phyloP scores from a whole-genome alignment of 306 rosid genomes.

The Trifolium fragiferum region DNA sequence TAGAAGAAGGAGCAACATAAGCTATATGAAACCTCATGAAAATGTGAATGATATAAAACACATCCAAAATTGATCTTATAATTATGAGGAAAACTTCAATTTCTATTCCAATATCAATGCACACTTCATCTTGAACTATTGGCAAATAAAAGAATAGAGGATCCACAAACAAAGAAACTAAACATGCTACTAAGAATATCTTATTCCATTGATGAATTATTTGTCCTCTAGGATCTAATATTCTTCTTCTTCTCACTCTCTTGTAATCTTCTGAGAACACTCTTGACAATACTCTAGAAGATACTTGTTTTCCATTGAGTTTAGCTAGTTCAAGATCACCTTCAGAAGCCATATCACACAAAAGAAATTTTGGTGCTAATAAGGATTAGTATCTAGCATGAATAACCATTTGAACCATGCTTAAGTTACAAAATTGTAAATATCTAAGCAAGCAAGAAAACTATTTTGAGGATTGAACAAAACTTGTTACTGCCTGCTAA shows the following conservation, averaged over 20 bases:
- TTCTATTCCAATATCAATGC: slow-evolving; percentile 45
- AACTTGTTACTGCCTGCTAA: slow-evolving; percentile 34
- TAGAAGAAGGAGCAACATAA: slow-evolving; percentile 56
- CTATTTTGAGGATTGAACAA: not conserved
- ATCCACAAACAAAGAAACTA: slow-evolving; percentile 52
- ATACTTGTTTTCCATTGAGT: slow-evolving; percentile 30
- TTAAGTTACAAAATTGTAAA: too few relatives aligned
- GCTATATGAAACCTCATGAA: slow-evolving; percentile 46
- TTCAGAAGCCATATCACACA: not conserved
- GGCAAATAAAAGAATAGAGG: slow-evolving; percentile 55
- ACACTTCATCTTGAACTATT: slow-evolving; percentile 38
- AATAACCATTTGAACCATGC: too few relatives aligned
- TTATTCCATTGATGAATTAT: slow-evolving; percentile 48
- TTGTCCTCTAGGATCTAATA: slow-evolving; percentile 54
- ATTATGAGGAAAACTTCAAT: slow-evolving; percentile 45
- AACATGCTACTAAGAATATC: slow-evolving; percentile 52
- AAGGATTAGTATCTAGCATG: too few relatives aligned
- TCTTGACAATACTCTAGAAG: slow-evolving; percentile 43
- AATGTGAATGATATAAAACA: slow-evolving; percentile 50
- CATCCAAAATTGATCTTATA: slow-evolving; percentile 46
- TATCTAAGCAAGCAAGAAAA: not conserved
- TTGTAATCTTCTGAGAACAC: slow-evolving; percentile 57
- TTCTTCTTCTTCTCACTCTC: slow-evolving; percentile 37
- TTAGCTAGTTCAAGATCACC: slow-evolving; percentile 39
- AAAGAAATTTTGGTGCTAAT: too few relatives aligned